Conservation (phyloP, 345 rosid species). For the Citrus sp. region DNA sequence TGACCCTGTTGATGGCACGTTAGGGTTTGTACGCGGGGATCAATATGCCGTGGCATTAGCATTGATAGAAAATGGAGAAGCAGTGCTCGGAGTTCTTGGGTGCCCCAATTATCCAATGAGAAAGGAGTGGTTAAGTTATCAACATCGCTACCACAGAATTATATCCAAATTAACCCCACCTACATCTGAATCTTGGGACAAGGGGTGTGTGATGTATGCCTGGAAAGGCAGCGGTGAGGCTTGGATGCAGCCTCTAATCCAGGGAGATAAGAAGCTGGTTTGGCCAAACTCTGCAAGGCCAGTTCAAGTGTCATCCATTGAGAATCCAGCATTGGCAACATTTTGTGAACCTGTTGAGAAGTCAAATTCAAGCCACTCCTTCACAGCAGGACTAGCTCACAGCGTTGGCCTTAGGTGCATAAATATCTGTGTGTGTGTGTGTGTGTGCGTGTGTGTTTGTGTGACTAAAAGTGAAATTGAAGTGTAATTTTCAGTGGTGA, state of each 20-base stretch:
- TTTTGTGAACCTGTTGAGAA: constrained; percentile 60
- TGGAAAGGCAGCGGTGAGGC: constrained; percentile 43
- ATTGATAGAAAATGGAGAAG: constrained; percentile 48
- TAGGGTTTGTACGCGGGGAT: constrained; percentile 59
- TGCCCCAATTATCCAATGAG: constrained; percentile 62
- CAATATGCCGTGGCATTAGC: constrained; percentile 58
- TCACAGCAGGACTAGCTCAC: constrained; percentile 62
- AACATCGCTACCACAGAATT: constrained; percentile 51
- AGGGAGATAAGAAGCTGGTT: constrained; percentile 25
- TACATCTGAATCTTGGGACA: constrained; percentile 47
- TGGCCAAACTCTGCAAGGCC: constrained; percentile 48
- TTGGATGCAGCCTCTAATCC: constrained; percentile 51
- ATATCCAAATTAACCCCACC: constrained; percentile 44
- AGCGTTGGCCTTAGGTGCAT: constrained; percentile 47
- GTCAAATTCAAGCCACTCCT: constrained; percentile 53
- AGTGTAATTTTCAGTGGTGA: not conserved
- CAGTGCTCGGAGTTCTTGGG: constrained; percentile 56
- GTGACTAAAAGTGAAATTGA: too few species aligned
- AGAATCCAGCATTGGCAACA: constrained; percentile 51
- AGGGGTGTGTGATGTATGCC: constrained; percentile 51
- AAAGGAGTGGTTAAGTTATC: constrained; percentile 53
- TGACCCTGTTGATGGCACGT: constrained; percentile 55
- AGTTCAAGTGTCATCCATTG: constrained; percentile 38
- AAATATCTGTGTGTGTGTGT: not conserved
- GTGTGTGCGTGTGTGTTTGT: too few species aligned